Percentiles rank a stretch among this genome's conserved stretches.
phyloP scores from a whole-genome alignment of 805 yeast species.

The Candida nanaspora region DNA sequence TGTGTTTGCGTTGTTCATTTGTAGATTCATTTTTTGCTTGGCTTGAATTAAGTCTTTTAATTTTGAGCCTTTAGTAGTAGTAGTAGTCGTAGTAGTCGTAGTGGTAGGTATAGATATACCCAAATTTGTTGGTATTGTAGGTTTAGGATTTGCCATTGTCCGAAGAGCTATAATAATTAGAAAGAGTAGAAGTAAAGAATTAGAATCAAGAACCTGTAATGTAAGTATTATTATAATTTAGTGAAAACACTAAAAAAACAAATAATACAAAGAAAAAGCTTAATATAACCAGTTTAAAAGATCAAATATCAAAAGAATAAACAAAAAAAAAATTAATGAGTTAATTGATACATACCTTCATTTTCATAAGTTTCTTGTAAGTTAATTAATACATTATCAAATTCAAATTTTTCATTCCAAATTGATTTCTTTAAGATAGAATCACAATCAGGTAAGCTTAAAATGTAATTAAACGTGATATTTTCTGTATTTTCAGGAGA shows the following conservation, averaged over 20 bases:
- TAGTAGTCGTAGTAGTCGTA: too few relatives aligned
- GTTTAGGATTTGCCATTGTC: too few relatives aligned
- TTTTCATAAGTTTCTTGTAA: constrained; percentile 25
- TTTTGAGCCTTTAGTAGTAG: too few relatives aligned
- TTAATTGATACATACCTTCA: constrained; percentile 16
- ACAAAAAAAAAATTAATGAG: neutral
- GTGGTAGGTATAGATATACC: too few relatives aligned
- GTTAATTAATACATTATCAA: constrained; percentile 44
- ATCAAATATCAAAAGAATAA: neutral
- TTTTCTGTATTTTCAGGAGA: constrained; percentile 35
- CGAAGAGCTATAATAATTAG: neutral
- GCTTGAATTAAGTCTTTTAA: too few relatives aligned
- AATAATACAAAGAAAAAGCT: neutral
- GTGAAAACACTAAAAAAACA: neutral
- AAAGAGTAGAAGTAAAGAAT: neutral
- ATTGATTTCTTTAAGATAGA: constrained; percentile 42
- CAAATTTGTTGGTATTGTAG: too few relatives aligned
- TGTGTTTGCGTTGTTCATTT: too few relatives aligned
- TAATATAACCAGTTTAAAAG: neutral
- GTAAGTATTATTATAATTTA: too few relatives aligned
- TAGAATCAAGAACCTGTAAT: neutral
- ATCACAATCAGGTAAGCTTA: neutral
- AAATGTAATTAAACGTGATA: constrained; percentile 31
- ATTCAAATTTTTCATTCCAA: constrained; percentile 51
- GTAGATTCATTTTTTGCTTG: neutral